Conservation (phyloP, 2,329 filamentous ascomycete species). For the Lizonia empirigonia region DNA sequence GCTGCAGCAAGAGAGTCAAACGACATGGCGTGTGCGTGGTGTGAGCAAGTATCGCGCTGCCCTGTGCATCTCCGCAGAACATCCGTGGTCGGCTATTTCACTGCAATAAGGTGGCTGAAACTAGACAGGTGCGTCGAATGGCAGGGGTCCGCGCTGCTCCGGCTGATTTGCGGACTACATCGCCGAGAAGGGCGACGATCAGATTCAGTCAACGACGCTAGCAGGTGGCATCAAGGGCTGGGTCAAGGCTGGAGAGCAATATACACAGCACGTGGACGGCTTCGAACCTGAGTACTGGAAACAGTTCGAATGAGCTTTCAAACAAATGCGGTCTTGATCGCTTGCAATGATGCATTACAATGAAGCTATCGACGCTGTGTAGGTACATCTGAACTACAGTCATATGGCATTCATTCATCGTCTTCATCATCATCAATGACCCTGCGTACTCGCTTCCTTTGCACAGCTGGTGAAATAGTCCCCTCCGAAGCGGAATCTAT, state of each 20-base stretch:
- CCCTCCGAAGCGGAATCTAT: conserved; percentile 34
- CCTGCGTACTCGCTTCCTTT: conserved; percentile 35
- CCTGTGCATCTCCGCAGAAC: not conserved
- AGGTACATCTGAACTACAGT: not conserved
- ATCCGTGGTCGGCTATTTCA: not conserved
- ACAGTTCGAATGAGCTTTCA: conserved; percentile 36
- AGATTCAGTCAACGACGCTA: conserved; percentile 51
- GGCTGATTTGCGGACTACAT: conserved; percentile 48
- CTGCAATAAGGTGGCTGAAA: conserved; percentile 20
- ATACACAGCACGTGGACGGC: conserved; percentile 49
- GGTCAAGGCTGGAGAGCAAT: conserved; percentile 50
- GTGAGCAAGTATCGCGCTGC: conserved; percentile 21
- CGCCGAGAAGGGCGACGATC: conserved; percentile 40
- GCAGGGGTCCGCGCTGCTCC: conserved; percentile 44
- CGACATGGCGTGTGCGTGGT: conserved; percentile 21
- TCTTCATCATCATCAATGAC: conserved; percentile 42
- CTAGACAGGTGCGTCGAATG: conserved; percentile 39
- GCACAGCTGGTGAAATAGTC: conserved; percentile 28
- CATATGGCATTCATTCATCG: conserved; percentile 25
- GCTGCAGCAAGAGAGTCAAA: not conserved
- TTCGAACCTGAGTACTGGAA: conserved; percentile 51
- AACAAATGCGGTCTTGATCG: not conserved
- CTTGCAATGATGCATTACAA: not conserved
- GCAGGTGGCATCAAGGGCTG: conserved; percentile 54
- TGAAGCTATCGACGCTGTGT: not conserved